These are phyloP conservation scores for Schwanniomyces occidentalis DNA, from an alignment of 805 yeast genomes.

Conservation along the genomic window DNA sequence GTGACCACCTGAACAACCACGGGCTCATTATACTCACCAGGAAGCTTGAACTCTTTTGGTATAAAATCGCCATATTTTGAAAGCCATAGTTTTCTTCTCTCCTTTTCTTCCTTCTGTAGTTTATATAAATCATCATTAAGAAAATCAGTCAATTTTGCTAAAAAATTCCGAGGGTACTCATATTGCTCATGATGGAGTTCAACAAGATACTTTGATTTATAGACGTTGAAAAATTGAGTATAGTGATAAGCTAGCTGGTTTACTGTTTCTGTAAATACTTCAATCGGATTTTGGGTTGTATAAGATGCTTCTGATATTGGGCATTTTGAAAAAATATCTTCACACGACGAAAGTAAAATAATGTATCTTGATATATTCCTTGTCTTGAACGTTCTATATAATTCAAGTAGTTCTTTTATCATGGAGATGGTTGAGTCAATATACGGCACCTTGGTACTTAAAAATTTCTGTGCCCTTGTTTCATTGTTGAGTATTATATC, in stretches of 20 bases:
- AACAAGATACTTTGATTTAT: constrained; percentile 33
- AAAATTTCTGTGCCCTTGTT: constrained; percentile 25
- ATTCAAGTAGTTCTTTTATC: constrained; percentile 16
- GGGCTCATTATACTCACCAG: constrained; percentile 39
- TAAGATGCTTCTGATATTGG: constrained; percentile 11
- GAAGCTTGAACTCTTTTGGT: constrained; percentile 39
- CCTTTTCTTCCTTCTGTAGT: constrained; percentile 34
- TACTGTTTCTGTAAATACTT: constrained; percentile 25
- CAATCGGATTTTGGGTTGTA: constrained; percentile 13
- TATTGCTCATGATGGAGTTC: constrained; percentile 42
- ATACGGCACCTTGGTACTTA: constrained; percentile 12
- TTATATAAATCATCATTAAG: constrained; percentile 30
- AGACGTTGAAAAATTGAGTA: constrained; percentile 31
- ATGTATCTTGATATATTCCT: constrained; percentile 25
- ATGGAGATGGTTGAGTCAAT: constrained; percentile 14
- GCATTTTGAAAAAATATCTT: constrained; percentile 11
- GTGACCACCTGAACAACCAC: constrained; percentile 41
- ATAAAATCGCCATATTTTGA: constrained; percentile 40
- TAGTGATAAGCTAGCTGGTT: constrained; percentile 35
- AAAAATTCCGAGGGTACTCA: constrained; percentile 38
- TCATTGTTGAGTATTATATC: constrained; percentile 38
- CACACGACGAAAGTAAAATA: constrained; percentile 17
- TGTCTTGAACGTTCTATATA: constrained; percentile 22
- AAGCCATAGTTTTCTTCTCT: constrained; percentile 37
- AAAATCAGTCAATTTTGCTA: constrained; percentile 30